Evolutionary conservation across 2,329 filamentous ascomycete species (phyloP).

Genomic region (Aspergillus floridensis): DNA sequence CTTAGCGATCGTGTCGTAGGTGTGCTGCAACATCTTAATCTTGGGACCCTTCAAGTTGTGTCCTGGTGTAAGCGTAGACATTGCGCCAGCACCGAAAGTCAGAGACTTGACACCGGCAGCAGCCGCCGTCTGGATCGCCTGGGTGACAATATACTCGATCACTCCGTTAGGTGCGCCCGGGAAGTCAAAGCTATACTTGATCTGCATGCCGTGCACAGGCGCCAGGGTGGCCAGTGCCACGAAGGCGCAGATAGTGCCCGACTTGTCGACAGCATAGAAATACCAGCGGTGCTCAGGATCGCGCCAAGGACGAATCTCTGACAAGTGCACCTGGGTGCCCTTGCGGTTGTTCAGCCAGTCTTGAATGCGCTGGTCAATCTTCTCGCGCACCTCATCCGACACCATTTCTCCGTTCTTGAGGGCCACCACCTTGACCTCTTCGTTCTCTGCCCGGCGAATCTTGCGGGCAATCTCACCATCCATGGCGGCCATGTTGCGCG

Average conservation of each 20-base stretch:
- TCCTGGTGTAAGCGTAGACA: slow-evolving; percentile 69
- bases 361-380: slow-evolving; percentile 69
- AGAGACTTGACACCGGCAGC: slow-evolving; percentile 62
- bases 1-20: slow-evolving; percentile 77
- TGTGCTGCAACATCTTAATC: slow-evolving; percentile 76
- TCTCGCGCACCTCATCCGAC: slow-evolving; percentile 64
- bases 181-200: slow-evolving; percentile 96
- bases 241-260: slow-evolving; percentile 70
- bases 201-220: slow-evolving; percentile 81
- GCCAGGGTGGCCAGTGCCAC: slow-evolving; percentile 81
- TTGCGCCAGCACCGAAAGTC: slow-evolving; percentile 85
- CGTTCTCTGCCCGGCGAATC: slow-evolving; percentile 74
- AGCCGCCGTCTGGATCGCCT: slow-evolving; percentile 63
- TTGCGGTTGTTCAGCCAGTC: slow-evolving; percentile 80
- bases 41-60: slow-evolving; percentile 78
- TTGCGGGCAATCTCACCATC: slow-evolving; percentile 69
- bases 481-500: slow-evolving; percentile 64
- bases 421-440: slow-evolving; percentile 78
- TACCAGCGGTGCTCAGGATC: slow-evolving; percentile 81
- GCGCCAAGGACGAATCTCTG: slow-evolving; percentile 84
- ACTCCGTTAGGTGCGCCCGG: slow-evolving; percentile 79
- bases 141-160: slow-evolving; percentile 78
- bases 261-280: slow-evolving; percentile 72
- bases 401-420: slow-evolving; percentile 63
- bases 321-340: slow-evolving; percentile 84